Evolutionary conservation across 495 filamentous ascomycete genomes (phyloP), one percentile per base, ranked within the genome.

Genomic region (Niebla homalea): DNA sequence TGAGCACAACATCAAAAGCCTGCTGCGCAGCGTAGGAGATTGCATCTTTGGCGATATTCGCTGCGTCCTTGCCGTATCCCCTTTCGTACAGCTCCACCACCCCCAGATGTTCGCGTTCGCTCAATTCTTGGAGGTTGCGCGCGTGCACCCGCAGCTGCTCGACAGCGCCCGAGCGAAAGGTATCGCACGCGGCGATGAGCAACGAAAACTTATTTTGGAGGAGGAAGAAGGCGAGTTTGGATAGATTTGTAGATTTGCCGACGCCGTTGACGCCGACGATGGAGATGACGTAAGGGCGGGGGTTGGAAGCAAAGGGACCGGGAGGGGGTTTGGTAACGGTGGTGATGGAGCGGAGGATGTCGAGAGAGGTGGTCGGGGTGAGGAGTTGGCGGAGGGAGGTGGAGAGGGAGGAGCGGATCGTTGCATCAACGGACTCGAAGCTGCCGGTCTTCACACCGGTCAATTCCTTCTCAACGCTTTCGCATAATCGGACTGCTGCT

Each of bases 231-330:
- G 86, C 90, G 52, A 98, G 92, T 67, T 98, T 98, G 62, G 85
- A 87, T 16, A 98, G 69, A 55, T 94, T 97, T 18, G 92, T 98
- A 7, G 87, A 94, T 67, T 98, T 98, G 61, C 92, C 92, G 43
- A 98, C 92, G 21, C 92, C 92, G 60, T 98, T 98, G 58, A 98
- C 92, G 47, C 92, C 92, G 29, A 98, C 93, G 48, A 98, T 94
- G 26, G 87, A 93, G 58, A 98, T 93, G 51, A 96, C 90, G 57
- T 97, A 98, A 35, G 92, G 92, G 12, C 89, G 79, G 22, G 72
- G 70, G 41, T 77, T 70, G 7, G 79, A 67, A 40, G 61, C 56
- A 42, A 70, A 67, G 35, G 55, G 67, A 37, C 61, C 58, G 42
- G 48, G 64, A 12, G 70, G 65, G 7, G 84, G 83, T 22, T 77